Conservation (phyloP, 2,329 filamentous ascomycete genomes). For the Sclerotinia borealis region DNA sequence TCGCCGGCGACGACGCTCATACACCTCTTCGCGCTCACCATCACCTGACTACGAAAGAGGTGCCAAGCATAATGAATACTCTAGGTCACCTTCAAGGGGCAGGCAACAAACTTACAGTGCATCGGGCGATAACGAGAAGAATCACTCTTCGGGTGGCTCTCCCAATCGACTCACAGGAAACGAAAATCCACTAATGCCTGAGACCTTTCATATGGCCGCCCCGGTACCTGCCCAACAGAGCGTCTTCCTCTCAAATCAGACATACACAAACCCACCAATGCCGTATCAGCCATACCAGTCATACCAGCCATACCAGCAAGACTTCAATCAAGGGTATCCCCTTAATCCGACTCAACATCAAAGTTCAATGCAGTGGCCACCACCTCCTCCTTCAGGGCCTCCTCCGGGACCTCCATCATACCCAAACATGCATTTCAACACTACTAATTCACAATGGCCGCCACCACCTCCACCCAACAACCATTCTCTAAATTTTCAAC, state of each 20-base stretch:
- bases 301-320: slow-evolving; percentile 18
- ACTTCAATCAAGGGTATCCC: slow-evolving; percentile 24
- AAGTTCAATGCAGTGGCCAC: slow-evolving; percentile 12
- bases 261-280: slow-evolving; percentile 15
- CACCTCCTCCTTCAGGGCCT: slow-evolving; percentile 25
- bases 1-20: slow-evolving; percentile 26
- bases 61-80: slow-evolving; percentile 12
- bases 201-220: background rate
- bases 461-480: slow-evolving; percentile 13
- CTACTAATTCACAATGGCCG: slow-evolving; percentile 11
- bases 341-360: slow-evolving; percentile 19
- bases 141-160: background rate
- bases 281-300: slow-evolving; percentile 18
- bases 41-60: slow-evolving; percentile 19
- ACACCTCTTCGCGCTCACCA: slow-evolving; percentile 27
- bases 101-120: slow-evolving; percentile 14
- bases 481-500: slow-evolving; percentile 14
- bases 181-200: slow-evolving; percentile 11
- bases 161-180: slow-evolving; percentile 11
- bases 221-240: background rate
- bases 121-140: background rate
- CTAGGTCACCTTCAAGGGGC: slow-evolving; percentile 20
- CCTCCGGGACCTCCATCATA: slow-evolving; percentile 21
- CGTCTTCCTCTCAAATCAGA: background rate
- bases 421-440: slow-evolving; percentile 15